Evolutionary conservation across 1,284 basidiomycete genomes (phyloP).

Genomic region (Cutaneotrichosporon sp.): DNA sequence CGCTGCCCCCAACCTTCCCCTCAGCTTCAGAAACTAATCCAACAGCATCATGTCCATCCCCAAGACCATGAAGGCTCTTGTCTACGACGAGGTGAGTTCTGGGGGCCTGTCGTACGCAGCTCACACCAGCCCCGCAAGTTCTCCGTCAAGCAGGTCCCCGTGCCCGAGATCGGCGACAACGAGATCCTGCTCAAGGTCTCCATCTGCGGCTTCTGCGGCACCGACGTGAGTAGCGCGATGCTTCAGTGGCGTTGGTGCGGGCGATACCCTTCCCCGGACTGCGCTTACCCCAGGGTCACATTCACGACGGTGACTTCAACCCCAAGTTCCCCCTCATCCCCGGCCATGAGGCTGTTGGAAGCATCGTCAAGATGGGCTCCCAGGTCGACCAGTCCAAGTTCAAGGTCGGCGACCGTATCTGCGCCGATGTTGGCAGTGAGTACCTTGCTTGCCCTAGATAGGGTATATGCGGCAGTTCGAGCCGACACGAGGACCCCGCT

Average conservation of each 20-base stretch:
- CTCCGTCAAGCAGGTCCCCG: slow-evolving; percentile 63
- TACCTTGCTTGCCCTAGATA: slow-evolving; percentile 5
- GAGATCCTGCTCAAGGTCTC: slow-evolving; percentile 68
- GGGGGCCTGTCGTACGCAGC: neutral
- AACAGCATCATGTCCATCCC: slow-evolving; percentile 11
- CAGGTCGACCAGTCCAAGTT: slow-evolving; percentile 64
- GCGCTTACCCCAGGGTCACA: slow-evolving; percentile 57
- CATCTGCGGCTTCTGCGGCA: slow-evolving; percentile 68
- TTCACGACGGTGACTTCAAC: slow-evolving; percentile 77
- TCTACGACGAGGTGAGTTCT: slow-evolving; percentile 42
- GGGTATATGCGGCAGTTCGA: neutral
- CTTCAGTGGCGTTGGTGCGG: neutral
- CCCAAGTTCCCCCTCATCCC: slow-evolving; percentile 75
- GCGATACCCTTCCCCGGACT: neutral
- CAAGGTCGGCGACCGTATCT: slow-evolving; percentile 69
- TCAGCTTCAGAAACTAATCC: neutral
- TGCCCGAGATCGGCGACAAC: slow-evolving; percentile 64
- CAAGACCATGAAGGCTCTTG: slow-evolving; percentile 47
- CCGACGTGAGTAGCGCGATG: slow-evolving; percentile 57
- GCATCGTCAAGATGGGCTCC: slow-evolving; percentile 67
- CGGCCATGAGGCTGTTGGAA: slow-evolving; percentile 77
- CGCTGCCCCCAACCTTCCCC: neutral
- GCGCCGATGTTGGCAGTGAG: slow-evolving; percentile 65
- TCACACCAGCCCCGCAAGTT: slow-evolving; percentile 62
- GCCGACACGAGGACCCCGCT: neutral